These are phyloP conservation scores for Exophiala xenobiotica DNA, from an alignment of 2,329 filamentous ascomycete genomes.

Conservation along the genomic window DNA sequence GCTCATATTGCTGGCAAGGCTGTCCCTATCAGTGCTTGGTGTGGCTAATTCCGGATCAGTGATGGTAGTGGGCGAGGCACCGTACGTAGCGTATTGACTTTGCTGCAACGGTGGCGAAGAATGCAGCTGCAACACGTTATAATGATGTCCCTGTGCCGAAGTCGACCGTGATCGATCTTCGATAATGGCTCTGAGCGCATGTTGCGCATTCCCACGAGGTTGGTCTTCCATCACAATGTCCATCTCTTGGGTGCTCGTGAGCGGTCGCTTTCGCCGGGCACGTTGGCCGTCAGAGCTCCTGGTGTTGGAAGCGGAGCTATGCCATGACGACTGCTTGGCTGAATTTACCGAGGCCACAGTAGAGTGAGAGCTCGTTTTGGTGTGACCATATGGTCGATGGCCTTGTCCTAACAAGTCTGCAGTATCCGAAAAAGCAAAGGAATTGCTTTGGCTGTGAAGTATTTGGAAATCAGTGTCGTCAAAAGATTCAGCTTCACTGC, in stretches of 20 bases:
- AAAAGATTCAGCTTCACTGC: conserved; percentile 45
- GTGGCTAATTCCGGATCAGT: conserved; percentile 52
- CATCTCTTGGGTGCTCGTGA: conserved; percentile 18
- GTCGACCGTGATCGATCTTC: conserved; percentile 36
- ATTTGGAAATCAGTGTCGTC: conserved; percentile 43
- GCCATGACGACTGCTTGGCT: conserved; percentile 43
- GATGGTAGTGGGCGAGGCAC: conserved; percentile 51
- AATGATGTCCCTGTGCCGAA: conserved; percentile 29
- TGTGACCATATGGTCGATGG: conserved; percentile 40
- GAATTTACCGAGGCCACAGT: conserved; percentile 43
- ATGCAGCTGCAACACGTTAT: conserved; percentile 36
- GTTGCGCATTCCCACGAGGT: conserved; percentile 44
- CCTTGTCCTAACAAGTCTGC: conserved; percentile 20
- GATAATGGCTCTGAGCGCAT: conserved; percentile 48
- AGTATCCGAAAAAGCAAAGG: conserved; percentile 40
- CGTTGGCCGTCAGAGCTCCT: conserved; percentile 15
- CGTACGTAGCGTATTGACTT: conserved; percentile 40
- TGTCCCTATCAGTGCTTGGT: conserved; percentile 54
- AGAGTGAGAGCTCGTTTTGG: conserved; percentile 45
- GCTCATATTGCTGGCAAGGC: conserved; percentile 49
- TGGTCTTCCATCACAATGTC: conserved; percentile 33
- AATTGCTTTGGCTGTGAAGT: conserved; percentile 40
- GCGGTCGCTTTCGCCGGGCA: conserved; percentile 16
- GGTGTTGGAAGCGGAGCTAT: conserved; percentile 33
- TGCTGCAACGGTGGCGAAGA: conserved; percentile 47